Conservation (phyloP, 345 rosid genomes). For the Punica granatum region DNA sequence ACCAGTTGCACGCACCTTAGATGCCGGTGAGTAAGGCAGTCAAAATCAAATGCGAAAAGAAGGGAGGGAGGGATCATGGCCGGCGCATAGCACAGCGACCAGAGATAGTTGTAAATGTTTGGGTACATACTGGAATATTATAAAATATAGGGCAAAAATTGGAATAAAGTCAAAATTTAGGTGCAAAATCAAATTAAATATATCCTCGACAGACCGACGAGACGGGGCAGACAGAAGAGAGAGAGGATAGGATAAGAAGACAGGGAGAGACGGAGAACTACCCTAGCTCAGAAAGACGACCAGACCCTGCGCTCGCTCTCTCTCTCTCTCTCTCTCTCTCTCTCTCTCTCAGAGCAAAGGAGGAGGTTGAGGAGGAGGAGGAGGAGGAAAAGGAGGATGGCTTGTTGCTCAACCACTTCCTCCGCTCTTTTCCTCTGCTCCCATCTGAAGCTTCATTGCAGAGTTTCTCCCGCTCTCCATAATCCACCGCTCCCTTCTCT, state of each 20-base stretch:
- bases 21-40: too few relatives aligned
- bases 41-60: too few relatives aligned
- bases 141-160: neutral
- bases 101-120: too few relatives aligned
- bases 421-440: constrained; percentile 55
- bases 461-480: constrained; percentile 26
- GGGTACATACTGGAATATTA: neutral
- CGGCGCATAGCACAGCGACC: too few relatives aligned
- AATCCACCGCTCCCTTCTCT: constrained; percentile 11
- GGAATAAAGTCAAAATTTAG: neutral
- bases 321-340: too few relatives aligned
- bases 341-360: too few relatives aligned
- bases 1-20: too few relatives aligned
- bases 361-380: neutral
- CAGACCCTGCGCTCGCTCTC: too few relatives aligned
- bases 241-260: neutral
- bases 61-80: too few relatives aligned
- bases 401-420: constrained; percentile 21
- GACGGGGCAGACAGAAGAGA: too few relatives aligned
- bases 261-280: neutral
- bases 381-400: constrained; percentile 16
- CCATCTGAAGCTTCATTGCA: constrained; percentile 49
- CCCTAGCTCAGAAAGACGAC: too few relatives aligned
- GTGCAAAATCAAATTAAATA: neutral
- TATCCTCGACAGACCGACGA: too few relatives aligned